A percentile compares a stretch with the other conserved stretches of the same genome.
Evolutionary conservation across 2,329 filamentous ascomycete genomes (phyloP).

Genomic region (Alternaria postmessia): DNA sequence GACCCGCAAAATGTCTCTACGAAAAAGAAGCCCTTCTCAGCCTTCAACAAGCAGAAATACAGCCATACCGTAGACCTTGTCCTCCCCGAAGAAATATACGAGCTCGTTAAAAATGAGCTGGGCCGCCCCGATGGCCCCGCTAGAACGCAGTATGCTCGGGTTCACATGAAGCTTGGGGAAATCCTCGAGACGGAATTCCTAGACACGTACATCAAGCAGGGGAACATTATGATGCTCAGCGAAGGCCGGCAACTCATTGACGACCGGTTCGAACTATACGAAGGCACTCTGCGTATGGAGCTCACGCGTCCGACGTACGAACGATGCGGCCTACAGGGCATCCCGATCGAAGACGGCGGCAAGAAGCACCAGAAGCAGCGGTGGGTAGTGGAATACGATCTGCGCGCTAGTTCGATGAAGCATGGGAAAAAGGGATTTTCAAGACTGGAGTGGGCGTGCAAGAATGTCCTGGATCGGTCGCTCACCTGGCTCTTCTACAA

Average conservation of each 20-base stretch:
- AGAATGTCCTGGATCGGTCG: constrained; percentile 74
- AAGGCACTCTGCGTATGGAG: constrained; percentile 77
- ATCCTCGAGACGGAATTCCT: constrained; percentile 80
- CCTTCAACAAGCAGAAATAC: constrained; percentile 71
- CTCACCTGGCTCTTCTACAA: constrained; percentile 83
- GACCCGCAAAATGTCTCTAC: constrained; percentile 64
- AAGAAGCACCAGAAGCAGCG: constrained; percentile 72
- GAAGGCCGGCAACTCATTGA: constrained; percentile 75
- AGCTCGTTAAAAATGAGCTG: constrained; percentile 63
- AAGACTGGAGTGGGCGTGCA: constrained; percentile 77
- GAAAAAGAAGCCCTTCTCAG: constrained; percentile 79
- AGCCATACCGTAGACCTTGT: constrained; percentile 76
- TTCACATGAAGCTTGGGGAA: constrained; percentile 76
- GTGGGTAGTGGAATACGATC: constrained; percentile 81
- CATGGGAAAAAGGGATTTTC: constrained; percentile 86
- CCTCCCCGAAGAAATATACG: constrained; percentile 71
- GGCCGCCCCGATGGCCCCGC: constrained; percentile 45
- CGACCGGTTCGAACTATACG: constrained; percentile 73
- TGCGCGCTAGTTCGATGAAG: constrained; percentile 77
- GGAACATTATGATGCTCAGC: constrained; percentile 83
- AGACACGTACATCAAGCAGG: constrained; percentile 82
- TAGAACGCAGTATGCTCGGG: constrained; percentile 67
- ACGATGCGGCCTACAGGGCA: constrained; percentile 79
- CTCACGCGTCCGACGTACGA: constrained; percentile 85
- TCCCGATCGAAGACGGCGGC: constrained; percentile 65